Percentiles rank a stretch among this genome's conserved stretches.
Evolutionary conservation across 1,139 yeast genomes (phyloP).

Genomic region (Spathaspora jeffriesii): DNA sequence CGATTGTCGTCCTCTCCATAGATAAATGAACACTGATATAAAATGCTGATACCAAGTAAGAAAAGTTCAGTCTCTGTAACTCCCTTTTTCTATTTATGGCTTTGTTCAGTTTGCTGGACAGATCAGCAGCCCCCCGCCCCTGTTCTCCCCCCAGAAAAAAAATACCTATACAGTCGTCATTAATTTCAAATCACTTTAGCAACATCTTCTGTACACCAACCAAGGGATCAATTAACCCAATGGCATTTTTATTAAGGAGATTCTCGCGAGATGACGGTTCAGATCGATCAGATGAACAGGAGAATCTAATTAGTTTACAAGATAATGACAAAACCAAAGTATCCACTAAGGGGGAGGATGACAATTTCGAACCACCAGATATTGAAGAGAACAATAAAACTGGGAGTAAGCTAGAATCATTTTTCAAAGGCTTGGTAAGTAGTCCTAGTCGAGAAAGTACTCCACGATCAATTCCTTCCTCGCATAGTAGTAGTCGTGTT

Average conservation of each 20-base stretch:
- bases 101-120: background rate
- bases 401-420: background rate
- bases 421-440: background rate
- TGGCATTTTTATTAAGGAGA: conserved; percentile 1
- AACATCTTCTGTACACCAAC: background rate
- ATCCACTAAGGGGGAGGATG: background rate
- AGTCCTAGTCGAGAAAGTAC: background rate
- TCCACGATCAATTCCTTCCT: background rate
- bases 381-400: background rate
- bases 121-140: background rate
- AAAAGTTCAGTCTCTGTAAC: too few relatives aligned
- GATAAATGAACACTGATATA: too few relatives aligned
- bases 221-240: background rate
- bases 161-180: background rate
- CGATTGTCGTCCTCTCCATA: too few relatives aligned
- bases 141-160: background rate
- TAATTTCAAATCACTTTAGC: background rate
- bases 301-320: background rate
- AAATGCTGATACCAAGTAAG: too few relatives aligned
- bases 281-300: background rate
- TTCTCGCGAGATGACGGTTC: background rate
- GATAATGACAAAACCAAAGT: background rate
- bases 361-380: background rate
- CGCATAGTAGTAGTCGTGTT: background rate
- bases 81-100: too few relatives aligned